These are phyloP conservation scores for Rubroshorea leprosula DNA, from an alignment of 345 rosid species.

Conservation along the genomic window DNA sequence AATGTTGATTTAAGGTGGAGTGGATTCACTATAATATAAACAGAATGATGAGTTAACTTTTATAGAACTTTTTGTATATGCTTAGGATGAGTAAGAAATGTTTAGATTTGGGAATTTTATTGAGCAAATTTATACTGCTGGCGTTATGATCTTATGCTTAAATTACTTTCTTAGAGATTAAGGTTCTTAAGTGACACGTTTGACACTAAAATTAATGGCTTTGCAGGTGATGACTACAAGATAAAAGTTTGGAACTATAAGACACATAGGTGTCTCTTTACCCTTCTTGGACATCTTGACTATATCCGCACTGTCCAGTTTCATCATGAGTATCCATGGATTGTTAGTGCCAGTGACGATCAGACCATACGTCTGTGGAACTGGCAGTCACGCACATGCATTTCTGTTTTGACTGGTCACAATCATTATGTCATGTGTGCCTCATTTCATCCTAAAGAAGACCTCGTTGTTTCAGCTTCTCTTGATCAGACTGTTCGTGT, in stretches of 20 bases:
- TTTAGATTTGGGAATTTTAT: too few relatives aligned
- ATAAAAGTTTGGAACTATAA: constrained; percentile 98
- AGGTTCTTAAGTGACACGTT: neutral
- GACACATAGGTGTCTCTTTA: constrained; percentile 84
- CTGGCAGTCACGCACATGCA: constrained; percentile 97
- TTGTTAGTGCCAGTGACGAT: constrained; percentile 97
- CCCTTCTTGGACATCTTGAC: constrained; percentile 95
- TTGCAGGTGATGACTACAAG: constrained; percentile 94
- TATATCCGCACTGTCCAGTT: constrained; percentile 96
- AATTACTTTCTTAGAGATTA: neutral
- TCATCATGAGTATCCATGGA: constrained; percentile 97
- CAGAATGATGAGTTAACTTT: too few relatives aligned
- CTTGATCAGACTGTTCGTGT: constrained; percentile 96
- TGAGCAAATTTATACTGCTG: too few relatives aligned
- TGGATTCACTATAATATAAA: too few relatives aligned
- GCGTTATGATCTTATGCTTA: neutral
- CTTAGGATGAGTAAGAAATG: too few relatives aligned
- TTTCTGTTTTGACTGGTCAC: constrained; percentile 93
- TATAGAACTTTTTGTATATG: too few relatives aligned
- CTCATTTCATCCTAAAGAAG: constrained; percentile 94
- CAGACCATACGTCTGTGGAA: constrained; percentile 98
- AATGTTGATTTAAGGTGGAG: too few relatives aligned
- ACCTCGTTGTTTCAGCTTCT: constrained; percentile 93
- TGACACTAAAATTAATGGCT: constrained; percentile 7
- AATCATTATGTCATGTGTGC: constrained; percentile 99